Conservation (phyloP, 2,329 filamentous ascomycete genomes). For the Ustulina deusta region DNA sequence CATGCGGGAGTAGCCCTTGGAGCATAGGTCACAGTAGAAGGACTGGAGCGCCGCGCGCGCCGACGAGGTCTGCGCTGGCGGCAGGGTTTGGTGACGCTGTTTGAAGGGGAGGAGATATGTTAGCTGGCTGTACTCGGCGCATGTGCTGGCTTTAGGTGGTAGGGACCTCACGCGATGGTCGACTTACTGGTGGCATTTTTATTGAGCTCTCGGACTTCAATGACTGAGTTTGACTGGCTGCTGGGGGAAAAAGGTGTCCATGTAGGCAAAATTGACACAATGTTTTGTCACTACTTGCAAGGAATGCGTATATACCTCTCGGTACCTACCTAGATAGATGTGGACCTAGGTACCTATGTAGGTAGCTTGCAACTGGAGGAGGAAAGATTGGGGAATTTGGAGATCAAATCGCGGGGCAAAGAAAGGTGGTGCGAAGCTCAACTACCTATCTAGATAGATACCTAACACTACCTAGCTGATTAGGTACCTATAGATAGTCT, state of each 20-base stretch:
- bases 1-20: slow-evolving; percentile 94
- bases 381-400: slow-evolving; percentile 40
- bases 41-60: slow-evolving; percentile 82
- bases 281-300: too few species aligned
- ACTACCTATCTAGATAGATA: too few species aligned
- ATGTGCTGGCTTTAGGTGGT: background rate
- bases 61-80: slow-evolving; percentile 68
- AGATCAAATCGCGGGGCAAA: slow-evolving; percentile 50
- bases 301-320: too few species aligned
- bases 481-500: background rate
- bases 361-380: too few species aligned
- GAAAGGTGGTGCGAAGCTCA: background rate
- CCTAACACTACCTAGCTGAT: too few species aligned
- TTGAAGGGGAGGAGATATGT: background rate
- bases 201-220: background rate
- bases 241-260: too few species aligned
- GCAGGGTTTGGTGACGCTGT: slow-evolving; percentile 68
- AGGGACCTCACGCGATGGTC: background rate
- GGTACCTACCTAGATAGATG: too few species aligned
- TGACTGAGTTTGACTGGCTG: background rate
- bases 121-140: background rate
- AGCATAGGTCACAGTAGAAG: slow-evolving; percentile 88
- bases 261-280: background rate
- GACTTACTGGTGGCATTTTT: slow-evolving; percentile 38
- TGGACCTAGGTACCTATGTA: too few species aligned